Percentiles rank a stretch among this genome's conserved stretches.
These are phyloP conservation scores for Aspergillus sp. DNA, from an alignment of 2,329 filamentous ascomycete genomes.

Conservation along the genomic window DNA sequence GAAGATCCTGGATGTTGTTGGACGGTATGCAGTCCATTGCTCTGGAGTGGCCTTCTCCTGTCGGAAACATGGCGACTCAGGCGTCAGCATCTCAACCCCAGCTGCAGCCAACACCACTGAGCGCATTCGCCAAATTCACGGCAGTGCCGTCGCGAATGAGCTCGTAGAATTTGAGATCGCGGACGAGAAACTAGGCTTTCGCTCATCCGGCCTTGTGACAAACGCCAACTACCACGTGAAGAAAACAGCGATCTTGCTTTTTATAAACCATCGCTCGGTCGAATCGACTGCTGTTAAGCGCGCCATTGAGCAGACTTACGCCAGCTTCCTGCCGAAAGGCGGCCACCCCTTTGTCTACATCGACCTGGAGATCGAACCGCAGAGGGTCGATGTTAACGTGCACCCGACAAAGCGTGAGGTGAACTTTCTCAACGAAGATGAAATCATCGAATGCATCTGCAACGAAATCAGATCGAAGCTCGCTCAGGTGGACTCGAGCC, in stretches of 20 bases:
- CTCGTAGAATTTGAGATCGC: conserved; percentile 71
- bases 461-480: conserved; percentile 74
- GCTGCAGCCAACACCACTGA: conserved; percentile 71
- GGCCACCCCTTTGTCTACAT: conserved; percentile 94
- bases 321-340: conserved; percentile 83
- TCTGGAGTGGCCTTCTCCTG: conserved; percentile 89
- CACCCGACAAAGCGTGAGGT: conserved; percentile 97
- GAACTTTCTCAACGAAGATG: conserved; percentile 95
- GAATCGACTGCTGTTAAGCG: conserved; percentile 88
- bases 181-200: conserved; percentile 81
- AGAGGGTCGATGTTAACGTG: conserved; percentile 92
- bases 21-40: conserved; percentile 91
- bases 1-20: conserved; percentile 94
- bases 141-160: conserved; percentile 80
- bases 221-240: conserved; percentile 96
- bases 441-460: conserved; percentile 86
- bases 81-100: conserved; percentile 76
- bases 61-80: conserved; percentile 90
- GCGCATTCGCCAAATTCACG: conserved; percentile 87
- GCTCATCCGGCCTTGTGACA: conserved; percentile 74
- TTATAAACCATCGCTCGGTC: conserved; percentile 94
- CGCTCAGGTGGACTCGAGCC: conserved; percentile 85
- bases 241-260: conserved; percentile 80
- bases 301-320: conserved; percentile 86
- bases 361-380: conserved; percentile 87